Conservation (phyloP, 257 asterid genomes). For the Scutellaria baicalensis region DNA sequence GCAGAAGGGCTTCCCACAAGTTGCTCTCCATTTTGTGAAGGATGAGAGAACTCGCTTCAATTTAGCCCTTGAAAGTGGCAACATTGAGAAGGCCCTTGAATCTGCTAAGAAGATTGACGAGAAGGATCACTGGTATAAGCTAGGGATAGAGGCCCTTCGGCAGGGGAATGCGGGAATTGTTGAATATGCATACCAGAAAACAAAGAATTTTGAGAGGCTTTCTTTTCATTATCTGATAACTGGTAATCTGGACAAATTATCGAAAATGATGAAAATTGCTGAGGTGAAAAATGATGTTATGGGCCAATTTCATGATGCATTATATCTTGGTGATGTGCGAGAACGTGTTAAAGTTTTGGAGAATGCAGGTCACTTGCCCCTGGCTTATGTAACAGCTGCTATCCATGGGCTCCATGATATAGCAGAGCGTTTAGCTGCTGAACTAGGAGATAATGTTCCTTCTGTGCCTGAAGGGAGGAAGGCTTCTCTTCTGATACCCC, state of each 20-base stretch:
- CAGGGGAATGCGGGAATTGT: slow-evolving; percentile 97
- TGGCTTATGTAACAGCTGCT: slow-evolving; percentile 69
- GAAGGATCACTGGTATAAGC: slow-evolving; percentile 90
- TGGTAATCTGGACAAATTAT: slow-evolving; percentile 72
- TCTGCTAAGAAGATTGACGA: slow-evolving; percentile 86
- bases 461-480: slow-evolving; percentile 48
- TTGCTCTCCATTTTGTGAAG: slow-evolving; percentile 94
- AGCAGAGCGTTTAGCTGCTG: slow-evolving; percentile 53
- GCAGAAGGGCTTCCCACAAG: slow-evolving; percentile 99
- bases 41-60: slow-evolving; percentile 88
- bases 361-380: slow-evolving; percentile 71
- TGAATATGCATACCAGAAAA: slow-evolving; percentile 91
- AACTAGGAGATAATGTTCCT: slow-evolving; percentile 68
- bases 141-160: slow-evolving; percentile 97
- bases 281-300: slow-evolving; percentile 85
- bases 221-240: slow-evolving; percentile 83
- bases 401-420: slow-evolving; percentile 65
- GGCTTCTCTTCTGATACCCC: slow-evolving; percentile 68
- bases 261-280: slow-evolving; percentile 93
- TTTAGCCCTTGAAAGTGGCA: slow-evolving; percentile 92
- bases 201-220: slow-evolving; percentile 84
- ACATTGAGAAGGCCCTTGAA: slow-evolving; percentile 89
- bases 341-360: slow-evolving; percentile 87
- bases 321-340: slow-evolving; percentile 78
- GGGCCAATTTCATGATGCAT: slow-evolving; percentile 92